These are phyloP conservation scores for Penicillium janthinellum DNA, from an alignment of 2,329 filamentous ascomycete species.

Conservation along the genomic window DNA sequence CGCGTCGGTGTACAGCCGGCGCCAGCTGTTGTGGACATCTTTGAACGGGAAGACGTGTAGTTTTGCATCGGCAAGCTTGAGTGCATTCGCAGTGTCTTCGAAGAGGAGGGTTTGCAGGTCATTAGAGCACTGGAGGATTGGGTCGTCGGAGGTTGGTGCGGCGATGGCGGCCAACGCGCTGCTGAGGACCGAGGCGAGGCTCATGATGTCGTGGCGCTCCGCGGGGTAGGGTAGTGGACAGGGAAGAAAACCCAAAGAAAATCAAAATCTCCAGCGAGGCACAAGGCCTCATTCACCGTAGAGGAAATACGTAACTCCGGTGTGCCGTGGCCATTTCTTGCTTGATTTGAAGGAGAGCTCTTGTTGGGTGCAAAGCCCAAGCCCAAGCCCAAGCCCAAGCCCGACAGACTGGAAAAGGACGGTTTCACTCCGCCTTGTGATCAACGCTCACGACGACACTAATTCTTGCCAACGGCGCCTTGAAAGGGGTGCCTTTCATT, in stretches of 20 bases:
- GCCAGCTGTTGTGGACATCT: constrained; percentile 59
- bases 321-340: background rate
- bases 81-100: constrained; percentile 43
- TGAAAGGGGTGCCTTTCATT: background rate
- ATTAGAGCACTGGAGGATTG: constrained; percentile 40
- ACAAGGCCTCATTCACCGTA: background rate
- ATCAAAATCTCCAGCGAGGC: background rate
- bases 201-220: constrained; percentile 15
- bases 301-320: background rate
- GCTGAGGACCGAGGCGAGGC: constrained; percentile 27
- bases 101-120: constrained; percentile 30
- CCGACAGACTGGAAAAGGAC: background rate
- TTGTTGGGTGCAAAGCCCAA: background rate
- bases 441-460: background rate
- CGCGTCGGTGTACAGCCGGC: constrained; percentile 60
- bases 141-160: constrained; percentile 34
- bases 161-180: constrained; percentile 32
- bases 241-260: background rate
- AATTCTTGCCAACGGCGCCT: background rate
- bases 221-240: background rate
- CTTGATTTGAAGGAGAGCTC: background rate
- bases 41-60: constrained; percentile 60
- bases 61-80: constrained; percentile 54
- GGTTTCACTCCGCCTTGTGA: background rate
- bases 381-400: background rate